Evolutionary conservation across 2,329 filamentous ascomycete genomes (phyloP).

Genomic region (Fusarium sulawesiense): DNA sequence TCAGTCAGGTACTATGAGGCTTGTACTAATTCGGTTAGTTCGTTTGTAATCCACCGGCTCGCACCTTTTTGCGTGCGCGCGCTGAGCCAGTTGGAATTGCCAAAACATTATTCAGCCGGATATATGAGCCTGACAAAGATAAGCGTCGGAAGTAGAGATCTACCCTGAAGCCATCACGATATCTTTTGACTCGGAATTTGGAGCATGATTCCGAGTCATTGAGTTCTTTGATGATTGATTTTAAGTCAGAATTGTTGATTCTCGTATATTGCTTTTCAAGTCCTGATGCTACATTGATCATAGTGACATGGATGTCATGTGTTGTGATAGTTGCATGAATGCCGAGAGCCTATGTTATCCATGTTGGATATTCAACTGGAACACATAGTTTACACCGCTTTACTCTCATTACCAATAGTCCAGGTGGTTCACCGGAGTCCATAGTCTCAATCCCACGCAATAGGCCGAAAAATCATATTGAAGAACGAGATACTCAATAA

Average conservation of each 20-base stretch:
- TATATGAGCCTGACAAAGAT: neutral
- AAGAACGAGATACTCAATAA: neutral
- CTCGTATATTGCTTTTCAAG: neutral
- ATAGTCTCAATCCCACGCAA: neutral
- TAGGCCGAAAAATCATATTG: neutral
- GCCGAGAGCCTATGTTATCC: neutral
- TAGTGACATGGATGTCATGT: neutral
- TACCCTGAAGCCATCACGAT: constrained; percentile 5
- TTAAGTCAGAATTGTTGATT: too few relatives aligned
- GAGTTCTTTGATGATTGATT: too few relatives aligned
- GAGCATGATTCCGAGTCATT: neutral
- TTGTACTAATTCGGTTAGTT: neutral
- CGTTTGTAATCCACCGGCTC: constrained; percentile 1
- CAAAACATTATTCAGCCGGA: constrained; percentile 4
- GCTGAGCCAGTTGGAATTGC: neutral
- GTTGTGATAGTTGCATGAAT: neutral
- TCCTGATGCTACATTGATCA: neutral
- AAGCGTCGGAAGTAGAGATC: neutral
- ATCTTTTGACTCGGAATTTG: neutral
- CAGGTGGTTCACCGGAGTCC: neutral
- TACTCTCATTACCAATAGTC: neutral
- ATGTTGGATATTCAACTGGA: neutral
- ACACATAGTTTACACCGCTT: neutral
- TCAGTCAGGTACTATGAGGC: constrained; percentile 1
- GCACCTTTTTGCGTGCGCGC: constrained; percentile 10